Base-by-base conservation (phyloP, 164 flowering plant species). In the Berberis vulgaris region DNA sequence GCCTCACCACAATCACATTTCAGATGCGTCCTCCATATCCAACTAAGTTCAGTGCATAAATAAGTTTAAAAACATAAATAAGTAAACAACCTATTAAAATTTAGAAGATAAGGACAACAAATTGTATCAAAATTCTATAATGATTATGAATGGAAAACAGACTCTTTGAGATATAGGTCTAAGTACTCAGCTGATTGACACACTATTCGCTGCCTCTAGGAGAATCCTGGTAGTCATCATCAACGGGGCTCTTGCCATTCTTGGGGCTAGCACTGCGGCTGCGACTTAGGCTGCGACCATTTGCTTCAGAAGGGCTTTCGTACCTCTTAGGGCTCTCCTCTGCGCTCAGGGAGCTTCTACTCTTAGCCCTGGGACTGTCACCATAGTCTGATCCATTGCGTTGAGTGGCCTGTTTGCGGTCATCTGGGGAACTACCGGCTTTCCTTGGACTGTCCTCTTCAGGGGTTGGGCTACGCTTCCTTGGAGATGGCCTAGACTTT, bases 401-500 rank as follows among this genome's bases (percentile, higher is more conserved):
- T 45, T 12, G 54, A 6, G 55, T 64, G 10, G 65, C 71, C 40
- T 45, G 58, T 61, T 61, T 67, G 5, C 65, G 69, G 41, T 79
- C 69, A 44, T 77, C 83, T 69, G 72, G 71, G 1, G 85, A 82
- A 7, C 4, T 59, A 70, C 60, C 73, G 47, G 76, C 80, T 56
- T 69, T 76, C 54, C 7, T 64, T 5, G 89, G 85, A 66, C 83
- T 79, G 26, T 26, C 72, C 9, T 75, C 84, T 39, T 70, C 82
- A 10, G 89, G 91, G 7, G 87, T 64, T n/a, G 71, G 80, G 60
- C 84, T 85, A 38, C 68, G 82, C 62, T 79, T 83, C 75, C 86
- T 78, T 58, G 88, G 79, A 55, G 80, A 82, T 60, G 87, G 82
- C 49, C 60, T 73, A 2, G 81, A 69, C 66, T 79, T 76, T 10